A percentile compares a stretch with the other conserved stretches of the same genome.
These are phyloP conservation scores for Diaporthe destruens DNA, from an alignment of 2,329 filamentous ascomycete species.

Conservation along the genomic window DNA sequence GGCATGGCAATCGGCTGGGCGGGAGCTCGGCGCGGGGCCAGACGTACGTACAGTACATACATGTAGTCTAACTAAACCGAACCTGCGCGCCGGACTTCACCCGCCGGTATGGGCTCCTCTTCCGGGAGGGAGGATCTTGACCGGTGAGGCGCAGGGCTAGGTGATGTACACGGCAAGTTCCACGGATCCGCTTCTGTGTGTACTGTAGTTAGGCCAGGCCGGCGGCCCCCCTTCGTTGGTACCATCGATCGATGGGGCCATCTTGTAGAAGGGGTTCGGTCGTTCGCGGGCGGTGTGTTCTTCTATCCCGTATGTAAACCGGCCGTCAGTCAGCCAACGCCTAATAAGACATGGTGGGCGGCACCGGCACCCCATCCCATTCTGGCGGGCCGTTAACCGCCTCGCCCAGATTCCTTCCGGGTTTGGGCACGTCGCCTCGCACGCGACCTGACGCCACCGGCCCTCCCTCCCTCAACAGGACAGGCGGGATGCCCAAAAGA, in stretches of 20 bases:
- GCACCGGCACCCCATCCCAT: not conserved
- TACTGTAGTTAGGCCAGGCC: no score
- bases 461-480: not conserved
- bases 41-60: no score
- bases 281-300: not conserved
- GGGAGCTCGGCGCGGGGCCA: conserved; percentile 13
- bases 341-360: conserved; percentile 20
- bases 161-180: not conserved
- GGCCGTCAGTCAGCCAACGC: not conserved
- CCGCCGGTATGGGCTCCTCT: not conserved
- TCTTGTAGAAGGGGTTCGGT: no score
- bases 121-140: conserved; percentile 10
- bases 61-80: no score
- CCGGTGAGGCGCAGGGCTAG: conserved; percentile 8
- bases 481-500: not conserved
- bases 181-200: not conserved
- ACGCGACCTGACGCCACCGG: conserved; percentile 9
- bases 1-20: not conserved
- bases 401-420: not conserved
- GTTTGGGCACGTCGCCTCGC: not conserved
- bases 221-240: not conserved
- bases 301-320: not conserved
- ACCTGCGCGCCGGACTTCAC: conserved; percentile 2
- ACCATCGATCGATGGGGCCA: not conserved
- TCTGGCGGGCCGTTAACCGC: conserved; percentile 22